Percentiles rank a stretch among this genome's conserved stretches.
Evolutionary conservation across 306 rosid genomes (phyloP).

Genomic region (Medicago lupulina): DNA sequence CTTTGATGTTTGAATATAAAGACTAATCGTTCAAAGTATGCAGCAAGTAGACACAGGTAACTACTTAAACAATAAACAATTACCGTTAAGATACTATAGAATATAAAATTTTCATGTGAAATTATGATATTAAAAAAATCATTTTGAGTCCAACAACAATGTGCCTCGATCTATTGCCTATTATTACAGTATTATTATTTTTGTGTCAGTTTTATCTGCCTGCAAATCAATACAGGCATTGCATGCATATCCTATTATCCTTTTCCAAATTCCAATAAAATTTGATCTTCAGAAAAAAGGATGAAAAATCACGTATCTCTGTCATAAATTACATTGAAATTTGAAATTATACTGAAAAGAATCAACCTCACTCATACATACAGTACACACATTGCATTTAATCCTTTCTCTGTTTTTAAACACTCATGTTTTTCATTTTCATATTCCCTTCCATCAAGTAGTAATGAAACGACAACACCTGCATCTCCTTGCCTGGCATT

Average conservation of each 20-base stretch:
- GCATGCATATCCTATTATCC: slow-evolving; percentile 24
- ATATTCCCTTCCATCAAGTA: not conserved
- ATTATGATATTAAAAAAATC: not conserved
- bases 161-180: slow-evolving; percentile 48
- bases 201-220: slow-evolving; percentile 52
- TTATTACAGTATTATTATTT: not conserved
- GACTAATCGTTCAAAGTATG: too few relatives aligned
- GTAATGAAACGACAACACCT: slow-evolving; percentile 43
- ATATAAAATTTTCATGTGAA: too few relatives aligned
- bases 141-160: not conserved
- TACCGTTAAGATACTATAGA: too few relatives aligned
- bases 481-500: not conserved
- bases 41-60: too few relatives aligned
- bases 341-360: slow-evolving; percentile 39
- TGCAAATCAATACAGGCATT: slow-evolving; percentile 29
- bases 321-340: slow-evolving; percentile 1
- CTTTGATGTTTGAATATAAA: too few relatives aligned
- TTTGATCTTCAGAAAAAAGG: not conserved
- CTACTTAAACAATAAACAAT: too few relatives aligned
- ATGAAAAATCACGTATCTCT: slow-evolving; percentile 23
- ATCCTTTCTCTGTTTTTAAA: not conserved
- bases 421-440: slow-evolving; percentile 9
- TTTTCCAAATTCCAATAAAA: slow-evolving; percentile 59
- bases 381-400: not conserved
- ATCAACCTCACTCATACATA: not conserved